phyloP scores from a whole-genome alignment of 2,329 filamentous ascomycete genomes.

The Pestalotiopsis fici region DNA sequence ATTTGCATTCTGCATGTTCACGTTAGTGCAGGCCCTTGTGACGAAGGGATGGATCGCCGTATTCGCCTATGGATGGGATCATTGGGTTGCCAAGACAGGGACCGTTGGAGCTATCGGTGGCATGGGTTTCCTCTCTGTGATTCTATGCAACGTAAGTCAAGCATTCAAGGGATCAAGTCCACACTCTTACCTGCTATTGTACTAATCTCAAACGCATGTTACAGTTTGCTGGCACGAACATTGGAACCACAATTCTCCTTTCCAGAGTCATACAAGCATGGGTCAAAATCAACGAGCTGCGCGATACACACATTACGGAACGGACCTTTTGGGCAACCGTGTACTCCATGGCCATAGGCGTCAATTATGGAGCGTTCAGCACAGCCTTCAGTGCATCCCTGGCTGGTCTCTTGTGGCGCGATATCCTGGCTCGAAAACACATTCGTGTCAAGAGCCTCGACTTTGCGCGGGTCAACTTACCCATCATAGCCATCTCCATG shows the following conservation, averaged over 20 bases:
- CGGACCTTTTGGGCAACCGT: slow-evolving; percentile 74
- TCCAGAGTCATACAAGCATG: slow-evolving; percentile 71
- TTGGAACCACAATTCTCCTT: slow-evolving; percentile 73
- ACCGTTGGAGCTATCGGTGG: slow-evolving; percentile 69
- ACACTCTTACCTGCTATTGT: not conserved
- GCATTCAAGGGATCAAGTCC: not conserved
- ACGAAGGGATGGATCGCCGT: slow-evolving; percentile 75
- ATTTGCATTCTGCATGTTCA: slow-evolving; percentile 74
- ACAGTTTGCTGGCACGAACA: slow-evolving; percentile 76
- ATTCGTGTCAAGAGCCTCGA: slow-evolving; percentile 65
- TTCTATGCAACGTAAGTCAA: slow-evolving; percentile 70
- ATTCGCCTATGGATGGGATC: slow-evolving; percentile 73
- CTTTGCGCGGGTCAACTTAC: slow-evolving; percentile 69
- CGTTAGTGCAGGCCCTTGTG: slow-evolving; percentile 71
- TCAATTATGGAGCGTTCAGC: slow-evolving; percentile 76
- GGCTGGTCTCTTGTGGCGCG: slow-evolving; percentile 71
- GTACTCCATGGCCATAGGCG: slow-evolving; percentile 73
- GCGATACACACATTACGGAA: slow-evolving; percentile 53
- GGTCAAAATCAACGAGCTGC: slow-evolving; percentile 56
- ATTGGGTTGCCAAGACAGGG: slow-evolving; percentile 71
- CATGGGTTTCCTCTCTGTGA: slow-evolving; percentile 72
- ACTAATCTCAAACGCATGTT: not conserved
- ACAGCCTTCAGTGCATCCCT: slow-evolving; percentile 71
- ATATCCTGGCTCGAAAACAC: slow-evolving; percentile 68
- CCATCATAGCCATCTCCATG: slow-evolving; percentile 72